Evolutionary conservation across 108 stramenopile species (phyloP), one percentile per base, ranked within the genome.

Genomic region (Nitzschia inconspicua): DNA sequence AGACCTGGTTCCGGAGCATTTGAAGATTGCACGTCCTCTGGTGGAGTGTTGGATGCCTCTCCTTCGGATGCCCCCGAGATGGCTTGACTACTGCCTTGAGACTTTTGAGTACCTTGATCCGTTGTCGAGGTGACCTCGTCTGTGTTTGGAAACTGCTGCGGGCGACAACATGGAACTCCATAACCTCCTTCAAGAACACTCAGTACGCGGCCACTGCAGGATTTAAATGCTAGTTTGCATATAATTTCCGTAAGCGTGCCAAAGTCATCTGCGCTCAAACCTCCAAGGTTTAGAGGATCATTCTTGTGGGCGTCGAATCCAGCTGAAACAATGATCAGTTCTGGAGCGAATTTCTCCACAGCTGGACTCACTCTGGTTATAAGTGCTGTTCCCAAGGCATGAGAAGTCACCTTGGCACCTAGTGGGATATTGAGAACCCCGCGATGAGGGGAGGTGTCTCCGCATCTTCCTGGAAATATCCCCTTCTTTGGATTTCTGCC

Each of bases 111-210:
- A 19, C 22, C 2, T 23, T 13, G 20, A 41, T 47, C 52, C 20
- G 18, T 40, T 22, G 44, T 25, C 44, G 26, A 46, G 7, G 4
- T 8, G 4, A 7, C 14, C 44, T 75, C 69, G 43, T 66, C 61
- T 37, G 50, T 56, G 16, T 14, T 46, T 25, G 53, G 8, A 22
- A 54, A 54, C 16, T 36, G 34, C 16, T 54, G 53, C 5, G 73
- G 79, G 24, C 75, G 66, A 72, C 91, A 93, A 46, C 91, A 93
- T 14, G 91, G 91, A 39, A 94, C 85, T 14, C 95, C 98, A 67
- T 98, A 98, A n/a, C 98, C 98, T 7, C 98, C 98, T 71, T 98
- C 98, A 22, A 98, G 71, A 9, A 97, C 82, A 52, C 90, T 91
- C 10, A 98, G 63, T 9, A 98, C 68, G 44, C 95, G 81, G 4